Conservation (phyloP, 2,329 filamentous ascomycete species). For the Colletotrichum theobromicola region DNA sequence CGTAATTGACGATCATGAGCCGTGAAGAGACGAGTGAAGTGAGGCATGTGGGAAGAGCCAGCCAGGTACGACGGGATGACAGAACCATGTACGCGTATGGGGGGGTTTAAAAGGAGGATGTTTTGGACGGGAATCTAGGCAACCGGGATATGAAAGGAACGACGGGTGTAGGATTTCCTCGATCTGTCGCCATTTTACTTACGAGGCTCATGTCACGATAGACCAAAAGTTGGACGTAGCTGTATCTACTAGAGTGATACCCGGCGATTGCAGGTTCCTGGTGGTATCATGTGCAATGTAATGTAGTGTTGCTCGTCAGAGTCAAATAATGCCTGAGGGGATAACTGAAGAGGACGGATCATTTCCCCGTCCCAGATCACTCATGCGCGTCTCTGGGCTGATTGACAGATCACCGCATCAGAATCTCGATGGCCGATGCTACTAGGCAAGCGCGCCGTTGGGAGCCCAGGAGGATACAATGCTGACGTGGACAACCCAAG, state of each 20-base stretch:
- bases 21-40: slow-evolving; percentile 10
- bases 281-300: not conserved
- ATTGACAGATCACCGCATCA: not conserved
- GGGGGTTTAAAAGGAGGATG: not conserved
- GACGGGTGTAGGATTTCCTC: not conserved
- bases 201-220: not conserved
- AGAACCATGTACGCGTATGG: not conserved
- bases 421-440: not conserved
- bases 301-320: not conserved
- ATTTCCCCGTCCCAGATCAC: not conserved
- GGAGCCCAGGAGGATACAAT: not conserved
- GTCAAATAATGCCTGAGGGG: not conserved
- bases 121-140: not conserved
- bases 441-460: not conserved
- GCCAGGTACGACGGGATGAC: not conserved
- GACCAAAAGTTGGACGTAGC: not conserved
- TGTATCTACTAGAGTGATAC: not conserved
- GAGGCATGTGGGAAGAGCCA: not conserved
- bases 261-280: not conserved
- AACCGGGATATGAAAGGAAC: not conserved
- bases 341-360: not conserved
- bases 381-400: not conserved
- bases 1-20: slow-evolving; percentile 34
- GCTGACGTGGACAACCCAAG: not conserved
- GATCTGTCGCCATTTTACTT: not conserved